These are phyloP conservation scores for Lactarius tabidus DNA, from an alignment of 768 basidiomycete genomes.

Conservation along the genomic window DNA sequence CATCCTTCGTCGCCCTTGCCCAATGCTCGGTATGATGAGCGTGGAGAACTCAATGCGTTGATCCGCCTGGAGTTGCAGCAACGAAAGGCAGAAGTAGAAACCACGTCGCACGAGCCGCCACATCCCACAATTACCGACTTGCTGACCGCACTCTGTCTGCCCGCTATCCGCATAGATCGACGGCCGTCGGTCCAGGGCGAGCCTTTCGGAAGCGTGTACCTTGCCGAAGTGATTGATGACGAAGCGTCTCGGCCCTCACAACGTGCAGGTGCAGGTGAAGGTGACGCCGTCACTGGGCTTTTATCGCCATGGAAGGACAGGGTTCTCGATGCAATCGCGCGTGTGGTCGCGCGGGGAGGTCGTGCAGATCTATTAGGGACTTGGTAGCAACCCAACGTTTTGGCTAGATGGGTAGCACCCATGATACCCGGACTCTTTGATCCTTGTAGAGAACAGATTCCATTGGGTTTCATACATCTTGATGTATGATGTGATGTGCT, in stretches of 20 bases:
- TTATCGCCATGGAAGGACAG: constrained; percentile 6
- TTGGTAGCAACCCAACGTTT: constrained; percentile 14
- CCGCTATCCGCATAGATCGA: constrained; percentile 55
- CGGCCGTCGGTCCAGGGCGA: constrained; percentile 46
- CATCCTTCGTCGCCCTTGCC: constrained; percentile 34
- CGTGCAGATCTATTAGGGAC: constrained; percentile 38
- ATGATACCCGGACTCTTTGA: background rate
- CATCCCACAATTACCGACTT: constrained; percentile 28
- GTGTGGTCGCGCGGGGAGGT: constrained; percentile 10
- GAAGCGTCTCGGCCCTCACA: constrained; percentile 1
- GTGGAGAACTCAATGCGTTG: constrained; percentile 34
- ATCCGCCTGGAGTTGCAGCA: constrained; percentile 34
- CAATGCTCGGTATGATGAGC: constrained; percentile 8
- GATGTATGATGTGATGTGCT: no score
- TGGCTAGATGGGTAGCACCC: background rate
- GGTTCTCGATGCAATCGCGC: constrained; percentile 1
- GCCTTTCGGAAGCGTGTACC: constrained; percentile 59
- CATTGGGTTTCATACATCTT: no score
- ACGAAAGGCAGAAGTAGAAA: background rate
- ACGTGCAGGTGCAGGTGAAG: background rate
- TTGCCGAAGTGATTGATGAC: constrained; percentile 50
- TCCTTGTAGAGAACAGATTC: background rate
- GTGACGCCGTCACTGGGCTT: background rate
- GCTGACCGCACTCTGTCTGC: constrained; percentile 40
- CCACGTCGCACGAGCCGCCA: constrained; percentile 12